phyloP scores from a whole-genome alignment of 2,329 filamentous ascomycete genomes.

The Aspergillus aculeatus region DNA sequence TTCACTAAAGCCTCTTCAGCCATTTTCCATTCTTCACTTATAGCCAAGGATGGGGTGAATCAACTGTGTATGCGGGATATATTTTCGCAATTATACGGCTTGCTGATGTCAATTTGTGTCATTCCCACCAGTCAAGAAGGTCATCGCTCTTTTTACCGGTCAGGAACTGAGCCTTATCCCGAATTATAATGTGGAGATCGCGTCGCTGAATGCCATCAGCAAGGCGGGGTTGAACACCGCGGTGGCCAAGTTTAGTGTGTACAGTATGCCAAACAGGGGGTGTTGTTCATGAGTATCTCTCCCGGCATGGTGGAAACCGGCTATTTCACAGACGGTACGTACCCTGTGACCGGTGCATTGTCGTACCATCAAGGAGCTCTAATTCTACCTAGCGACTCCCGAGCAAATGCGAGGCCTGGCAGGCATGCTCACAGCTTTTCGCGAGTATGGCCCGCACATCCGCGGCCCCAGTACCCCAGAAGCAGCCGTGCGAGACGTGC shows the following conservation, averaged over 20 bases:
- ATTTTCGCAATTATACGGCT: too few relatives aligned
- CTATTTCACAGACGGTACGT: slow-evolving; percentile 22
- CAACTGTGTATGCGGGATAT: too few relatives aligned
- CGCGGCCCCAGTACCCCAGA: slow-evolving; percentile 36
- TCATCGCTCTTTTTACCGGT: slow-evolving; percentile 52
- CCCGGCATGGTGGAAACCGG: slow-evolving; percentile 53
- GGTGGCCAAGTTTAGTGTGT: slow-evolving; percentile 53
- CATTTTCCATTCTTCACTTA: too few relatives aligned
- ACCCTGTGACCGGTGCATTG: too few relatives aligned
- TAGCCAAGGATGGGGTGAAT: too few relatives aligned
- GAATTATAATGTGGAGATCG: slow-evolving; percentile 35
- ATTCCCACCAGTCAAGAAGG: slow-evolving; percentile 47
- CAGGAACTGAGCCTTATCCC: slow-evolving; percentile 44
- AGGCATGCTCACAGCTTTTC: too few relatives aligned
- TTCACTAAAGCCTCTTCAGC: too few relatives aligned
- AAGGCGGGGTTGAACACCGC: slow-evolving; percentile 57
- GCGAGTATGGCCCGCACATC: slow-evolving; percentile 42
- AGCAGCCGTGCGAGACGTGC: slow-evolving; percentile 34
- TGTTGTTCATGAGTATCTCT: slow-evolving; percentile 54
- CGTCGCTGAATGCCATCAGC: slow-evolving; percentile 47
- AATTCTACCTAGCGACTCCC: too few relatives aligned
- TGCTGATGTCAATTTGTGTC: too few relatives aligned
- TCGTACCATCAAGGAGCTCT: too few relatives aligned
- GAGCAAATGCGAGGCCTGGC: too few relatives aligned
- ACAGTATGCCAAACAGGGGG: slow-evolving; percentile 49